These are phyloP conservation scores for Aspergillus nidulans DNA, from an alignment of 495 filamentous ascomycete genomes.

Conservation along the genomic window DNA sequence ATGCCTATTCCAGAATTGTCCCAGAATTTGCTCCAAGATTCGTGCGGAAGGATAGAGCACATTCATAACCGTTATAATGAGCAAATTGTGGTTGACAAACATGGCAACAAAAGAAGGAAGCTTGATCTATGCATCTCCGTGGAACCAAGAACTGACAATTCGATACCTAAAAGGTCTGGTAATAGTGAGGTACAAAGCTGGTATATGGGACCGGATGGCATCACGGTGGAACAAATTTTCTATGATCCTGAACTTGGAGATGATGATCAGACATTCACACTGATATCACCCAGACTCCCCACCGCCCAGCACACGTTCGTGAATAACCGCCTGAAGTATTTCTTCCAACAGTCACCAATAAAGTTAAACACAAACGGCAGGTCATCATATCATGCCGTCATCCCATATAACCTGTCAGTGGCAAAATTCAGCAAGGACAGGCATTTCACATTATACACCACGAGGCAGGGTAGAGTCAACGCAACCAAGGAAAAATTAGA, in stretches of 20 bases:
- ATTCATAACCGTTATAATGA: slow-evolving; percentile 16
- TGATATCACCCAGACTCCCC: slow-evolving; percentile 18
- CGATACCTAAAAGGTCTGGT: neutral
- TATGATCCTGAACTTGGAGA: slow-evolving; percentile 14
- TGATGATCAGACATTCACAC: slow-evolving; percentile 15
- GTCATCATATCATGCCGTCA: slow-evolving; percentile 16
- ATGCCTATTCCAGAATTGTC: neutral
- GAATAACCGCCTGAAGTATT: slow-evolving; percentile 22
- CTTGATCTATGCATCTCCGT: slow-evolving; percentile 16
- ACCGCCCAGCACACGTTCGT: slow-evolving; percentile 23
- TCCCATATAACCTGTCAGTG: slow-evolving; percentile 20
- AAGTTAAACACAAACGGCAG: slow-evolving; percentile 7
- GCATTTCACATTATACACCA: slow-evolving; percentile 26
- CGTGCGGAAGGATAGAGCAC: neutral
- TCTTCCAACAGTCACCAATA: slow-evolving; percentile 20
- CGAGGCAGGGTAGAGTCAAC: slow-evolving; percentile 17
- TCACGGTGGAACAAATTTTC: slow-evolving; percentile 21
- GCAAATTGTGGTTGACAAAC: slow-evolving; percentile 28
- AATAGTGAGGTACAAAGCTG: slow-evolving; percentile 10
- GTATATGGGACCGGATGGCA: slow-evolving; percentile 28
- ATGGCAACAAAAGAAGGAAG: slow-evolving; percentile 39
- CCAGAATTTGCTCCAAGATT: neutral
- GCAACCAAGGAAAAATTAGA: slow-evolving; percentile 21
- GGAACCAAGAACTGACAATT: neutral
- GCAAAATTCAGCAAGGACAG: slow-evolving; percentile 8